Base-by-base conservation (phyloP, 257 asterid species). In the Agastache rugosa region DNA sequence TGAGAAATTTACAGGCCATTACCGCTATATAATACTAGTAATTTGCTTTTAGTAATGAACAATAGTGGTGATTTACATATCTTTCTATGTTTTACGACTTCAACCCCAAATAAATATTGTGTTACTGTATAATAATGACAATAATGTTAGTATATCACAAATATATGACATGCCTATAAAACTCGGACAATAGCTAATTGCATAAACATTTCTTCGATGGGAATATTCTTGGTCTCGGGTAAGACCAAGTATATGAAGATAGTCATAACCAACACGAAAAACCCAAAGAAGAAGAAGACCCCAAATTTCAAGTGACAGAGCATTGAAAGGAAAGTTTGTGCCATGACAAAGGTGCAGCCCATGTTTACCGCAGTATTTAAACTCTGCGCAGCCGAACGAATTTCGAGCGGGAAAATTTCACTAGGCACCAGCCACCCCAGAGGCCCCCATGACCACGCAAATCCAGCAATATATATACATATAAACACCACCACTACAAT, bases 391-490 rank as follows among this genome's bases (percentile, higher is more conserved):
- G 90, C 88, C 0, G 92, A 87, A 14, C 92, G 84, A n/a, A 82
- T 81, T 67, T 87, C 90, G 1, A 93, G 72, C 0, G 97, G 96
- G 79, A 86, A 88, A 1, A 93, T 93, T 31, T 93, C 98, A 75
- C 98, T 93, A 0, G 98, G 97, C 2, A 93, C 97, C 2, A 93
- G 65, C 98, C 98, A 91, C 6, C 97, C 98, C 0, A 93, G 77
- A 1, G 98, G 97, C 0, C 98, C 98, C 92, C 92, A 87, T 5
- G 92, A 87, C 92, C 89, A 85, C 8, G 87, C 89, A 47, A 79
- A 85, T 11, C 79, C 92, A 1, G 84, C 82, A 0, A 85, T 85
- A 15, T 74, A 85, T 16, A 79, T 29, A 75, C 92, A 87, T 2
- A 87, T 83, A 8, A 85, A 80, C 44, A 75, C 19, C 69, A 87